Evolutionary conservation across 768 basidiomycete genomes (phyloP).

Genomic region (Mycena latifolia): DNA sequence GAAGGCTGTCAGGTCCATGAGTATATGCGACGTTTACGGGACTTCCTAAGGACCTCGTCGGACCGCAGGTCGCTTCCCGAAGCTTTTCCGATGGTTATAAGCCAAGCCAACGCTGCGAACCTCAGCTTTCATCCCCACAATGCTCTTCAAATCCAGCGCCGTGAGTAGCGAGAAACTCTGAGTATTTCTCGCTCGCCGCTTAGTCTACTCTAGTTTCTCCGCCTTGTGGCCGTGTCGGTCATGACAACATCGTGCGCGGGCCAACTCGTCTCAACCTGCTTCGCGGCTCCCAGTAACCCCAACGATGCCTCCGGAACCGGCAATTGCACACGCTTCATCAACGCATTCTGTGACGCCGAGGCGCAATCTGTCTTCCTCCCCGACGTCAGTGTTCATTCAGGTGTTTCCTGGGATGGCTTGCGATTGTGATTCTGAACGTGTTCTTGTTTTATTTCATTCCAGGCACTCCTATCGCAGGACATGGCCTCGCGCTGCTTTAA

Average conservation of each 20-base stretch:
- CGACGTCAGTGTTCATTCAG: constrained; percentile 21
- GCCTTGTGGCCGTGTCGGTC: constrained; percentile 16
- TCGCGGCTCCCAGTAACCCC: constrained; percentile 22
- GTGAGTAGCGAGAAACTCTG: constrained; percentile 19
- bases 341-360: constrained; percentile 26
- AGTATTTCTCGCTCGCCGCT: constrained; percentile 13
- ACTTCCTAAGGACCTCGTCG: constrained; percentile 14
- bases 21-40: constrained; percentile 19
- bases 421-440: background rate
- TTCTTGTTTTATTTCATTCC: constrained; percentile 14
- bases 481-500: constrained; percentile 29
- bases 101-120: constrained; percentile 12
- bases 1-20: constrained; percentile 5
- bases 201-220: constrained; percentile 14
- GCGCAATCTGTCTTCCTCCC: constrained; percentile 22
- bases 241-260: constrained; percentile 16
- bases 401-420: constrained; percentile 12
- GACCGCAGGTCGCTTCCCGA: constrained; percentile 14
- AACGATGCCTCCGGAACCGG: constrained; percentile 18
- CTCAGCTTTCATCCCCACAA: constrained; percentile 18
- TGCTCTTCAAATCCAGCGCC: constrained; percentile 21
- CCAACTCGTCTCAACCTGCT: constrained; percentile 25
- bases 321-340: constrained; percentile 26
- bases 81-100: constrained; percentile 18
- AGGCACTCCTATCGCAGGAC: constrained; percentile 25